Evolutionary conservation across 2,329 filamentous ascomycete species (phyloP).

Genomic region (Apiospora phragmitis): DNA sequence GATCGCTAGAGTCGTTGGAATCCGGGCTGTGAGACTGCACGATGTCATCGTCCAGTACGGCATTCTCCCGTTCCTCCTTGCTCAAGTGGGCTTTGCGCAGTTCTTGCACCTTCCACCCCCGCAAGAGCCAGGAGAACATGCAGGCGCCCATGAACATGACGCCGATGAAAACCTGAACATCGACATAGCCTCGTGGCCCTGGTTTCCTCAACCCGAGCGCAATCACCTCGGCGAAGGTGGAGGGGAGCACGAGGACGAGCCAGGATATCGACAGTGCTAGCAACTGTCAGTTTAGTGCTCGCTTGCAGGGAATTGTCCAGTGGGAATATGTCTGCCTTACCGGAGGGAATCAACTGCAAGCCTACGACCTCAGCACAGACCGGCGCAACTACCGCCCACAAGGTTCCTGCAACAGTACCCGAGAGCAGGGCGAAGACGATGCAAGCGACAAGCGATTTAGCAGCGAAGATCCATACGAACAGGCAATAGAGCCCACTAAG

Average conservation of each 20-base stretch:
- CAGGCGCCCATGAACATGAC: slow-evolving; percentile 60
- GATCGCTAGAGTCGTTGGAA: neutral
- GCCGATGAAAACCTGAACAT: slow-evolving; percentile 59
- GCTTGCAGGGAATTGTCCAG: neutral
- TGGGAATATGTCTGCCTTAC: slow-evolving; percentile 26
- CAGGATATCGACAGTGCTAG: slow-evolving; percentile 67
- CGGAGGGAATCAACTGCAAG: slow-evolving; percentile 65
- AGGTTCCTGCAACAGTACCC: slow-evolving; percentile 68
- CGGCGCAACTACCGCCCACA: slow-evolving; percentile 69
- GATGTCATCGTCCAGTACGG: slow-evolving; percentile 27
- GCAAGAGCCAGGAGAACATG: slow-evolving; percentile 40
- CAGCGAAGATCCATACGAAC: slow-evolving; percentile 72
- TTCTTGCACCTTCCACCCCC: slow-evolving; percentile 45
- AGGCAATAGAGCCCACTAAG: slow-evolving; percentile 65
- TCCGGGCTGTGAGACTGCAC: slow-evolving; percentile 10
- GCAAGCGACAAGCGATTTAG: slow-evolving; percentile 62
- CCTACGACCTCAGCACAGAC: slow-evolving; percentile 75
- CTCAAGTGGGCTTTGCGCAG: slow-evolving; percentile 32
- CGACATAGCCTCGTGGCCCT: slow-evolving; percentile 47
- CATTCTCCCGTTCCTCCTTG: slow-evolving; percentile 29
- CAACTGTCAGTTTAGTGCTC: neutral
- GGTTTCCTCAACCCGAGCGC: slow-evolving; percentile 54
- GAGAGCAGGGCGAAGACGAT: slow-evolving; percentile 69
- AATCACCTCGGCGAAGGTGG: slow-evolving; percentile 68
- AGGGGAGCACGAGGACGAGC: slow-evolving; percentile 69